Evolutionary conservation across 192 early-diverging fungal genomes (phyloP), one percentile per base, ranked within the genome.

Genomic region (Dissophora ornata): DNA sequence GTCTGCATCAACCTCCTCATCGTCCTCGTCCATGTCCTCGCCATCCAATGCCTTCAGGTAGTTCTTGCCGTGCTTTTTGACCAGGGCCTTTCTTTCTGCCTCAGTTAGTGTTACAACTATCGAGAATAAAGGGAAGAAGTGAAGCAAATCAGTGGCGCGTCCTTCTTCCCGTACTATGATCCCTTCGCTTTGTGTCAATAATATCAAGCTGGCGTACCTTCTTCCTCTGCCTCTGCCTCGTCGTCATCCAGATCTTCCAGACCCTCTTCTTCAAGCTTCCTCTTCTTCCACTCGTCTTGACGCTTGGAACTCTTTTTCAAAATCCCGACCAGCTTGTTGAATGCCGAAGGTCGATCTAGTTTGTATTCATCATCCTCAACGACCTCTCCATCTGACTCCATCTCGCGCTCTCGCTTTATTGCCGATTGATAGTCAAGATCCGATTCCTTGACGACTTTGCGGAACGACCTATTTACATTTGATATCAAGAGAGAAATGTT

Each of bases 281-380:
- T 70, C 52, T 78, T 73, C 54, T 81, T 80, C 68, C 86, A 82
- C 34, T 81, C 81, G 11, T 83, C 82, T 47, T 84, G 57, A 22
- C 85, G 69, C 33, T 86, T 83, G 0, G 86, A 86, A 15, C 73
- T 82, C 79, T 84, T 87, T 60, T 87, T 84, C 36, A 90, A 67
- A 2, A 83, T 80, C 2, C 86, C 86, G 9, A 90, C 53, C 16
- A 90, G 67, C 45, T 84, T 84, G 67, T 80, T 85, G 69, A 87
- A 90, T 28, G 86, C 74, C 2, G 87, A 86, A 2, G 86, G 86
- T 34, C 82, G 79, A 22, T 83, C 71, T 47, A 69, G 65, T 18
- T 84, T 80, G 24, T 81, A 81, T 21, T 86, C 83, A 16, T 58
- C 80, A 46, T 85, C 85, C 3, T 86, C 82, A 3, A 58, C 71